Evolutionary conservation across 129 eudicot genomes (phyloP).

Genomic region (Saposhnikovia divaricata): DNA sequence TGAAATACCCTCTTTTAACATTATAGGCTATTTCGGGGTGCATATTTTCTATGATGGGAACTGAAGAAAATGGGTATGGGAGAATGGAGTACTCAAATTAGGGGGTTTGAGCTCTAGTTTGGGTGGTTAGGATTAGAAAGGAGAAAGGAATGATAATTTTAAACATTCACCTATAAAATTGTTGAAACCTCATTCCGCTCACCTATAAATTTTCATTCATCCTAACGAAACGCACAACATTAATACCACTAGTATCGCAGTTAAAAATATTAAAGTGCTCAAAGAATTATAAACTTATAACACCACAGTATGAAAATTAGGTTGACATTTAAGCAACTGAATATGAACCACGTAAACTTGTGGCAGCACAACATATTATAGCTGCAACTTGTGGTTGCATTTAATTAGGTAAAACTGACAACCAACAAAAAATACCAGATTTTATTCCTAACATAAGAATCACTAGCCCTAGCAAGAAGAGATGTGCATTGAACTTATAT

Average conservation of each 20-base stretch:
- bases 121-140: too few relatives aligned
- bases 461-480: not conserved
- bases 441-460: not conserved
- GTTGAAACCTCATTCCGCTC: too few relatives aligned
- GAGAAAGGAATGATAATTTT: too few relatives aligned
- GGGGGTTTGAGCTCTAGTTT: too few relatives aligned
- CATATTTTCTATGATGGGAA: too few relatives aligned
- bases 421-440: not conserved
- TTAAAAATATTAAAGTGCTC: not conserved
- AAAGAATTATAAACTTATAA: too few relatives aligned
- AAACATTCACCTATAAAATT: too few relatives aligned
- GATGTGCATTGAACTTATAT: not conserved
- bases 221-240: too few relatives aligned
- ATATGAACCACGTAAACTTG: not conserved
- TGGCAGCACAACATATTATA: not conserved
- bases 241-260: not conserved
- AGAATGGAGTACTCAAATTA: too few relatives aligned
- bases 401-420: not conserved
- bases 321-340: not conserved
- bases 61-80: too few relatives aligned
- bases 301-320: not conserved
- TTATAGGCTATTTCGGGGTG: not conserved
- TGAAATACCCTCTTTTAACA: too few relatives aligned
- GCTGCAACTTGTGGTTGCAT: not conserved
- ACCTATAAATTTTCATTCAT: too few relatives aligned